Evolutionary conservation across 768 basidiomycete species (phyloP).

Genomic region (Gloeopeniophorella convolvens): DNA sequence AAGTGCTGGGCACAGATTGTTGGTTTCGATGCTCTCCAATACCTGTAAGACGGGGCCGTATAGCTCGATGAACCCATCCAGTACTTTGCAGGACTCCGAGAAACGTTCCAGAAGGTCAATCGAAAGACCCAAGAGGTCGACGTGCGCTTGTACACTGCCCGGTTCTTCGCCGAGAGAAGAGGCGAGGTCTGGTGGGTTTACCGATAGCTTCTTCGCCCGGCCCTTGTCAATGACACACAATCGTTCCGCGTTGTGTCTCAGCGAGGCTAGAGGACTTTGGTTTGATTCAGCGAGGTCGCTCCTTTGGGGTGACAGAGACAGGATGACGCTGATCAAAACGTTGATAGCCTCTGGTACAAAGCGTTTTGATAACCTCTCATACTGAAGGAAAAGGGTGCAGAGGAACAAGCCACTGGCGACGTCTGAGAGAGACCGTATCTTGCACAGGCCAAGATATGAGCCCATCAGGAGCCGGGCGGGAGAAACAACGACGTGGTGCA

Average conservation of each 20-base stretch:
- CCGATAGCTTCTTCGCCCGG: slow-evolving; percentile 34
- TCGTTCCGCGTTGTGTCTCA: slow-evolving; percentile 55
- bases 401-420: slow-evolving; percentile 84
- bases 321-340: slow-evolving; percentile 64
- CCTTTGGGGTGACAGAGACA: slow-evolving; percentile 65
- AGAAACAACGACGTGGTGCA: slow-evolving; percentile 83
- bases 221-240: slow-evolving; percentile 34
- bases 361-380: slow-evolving; percentile 78
- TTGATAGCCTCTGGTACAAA: slow-evolving; percentile 85
- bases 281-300: slow-evolving; percentile 41
- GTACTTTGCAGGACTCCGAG: slow-evolving; percentile 68
- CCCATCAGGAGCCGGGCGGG: slow-evolving; percentile 86
- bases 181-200: slow-evolving; percentile 43
- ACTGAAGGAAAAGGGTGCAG: slow-evolving; percentile 79
- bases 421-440: slow-evolving; percentile 70
- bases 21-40: slow-evolving; percentile 45
- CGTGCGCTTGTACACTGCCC: slow-evolving; percentile 59
- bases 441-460: slow-evolving; percentile 80
- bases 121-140: slow-evolving; percentile 58
- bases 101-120: slow-evolving; percentile 60
- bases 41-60: slow-evolving; percentile 61
- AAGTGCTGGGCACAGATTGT: slow-evolving; percentile 42
- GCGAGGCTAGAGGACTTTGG: slow-evolving; percentile 67
- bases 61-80: slow-evolving; percentile 82
- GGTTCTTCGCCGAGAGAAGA: slow-evolving; percentile 33